Evolutionary conservation across 352 stramenopile species (phyloP).

Genomic region (Phytophthora palmivora): DNA sequence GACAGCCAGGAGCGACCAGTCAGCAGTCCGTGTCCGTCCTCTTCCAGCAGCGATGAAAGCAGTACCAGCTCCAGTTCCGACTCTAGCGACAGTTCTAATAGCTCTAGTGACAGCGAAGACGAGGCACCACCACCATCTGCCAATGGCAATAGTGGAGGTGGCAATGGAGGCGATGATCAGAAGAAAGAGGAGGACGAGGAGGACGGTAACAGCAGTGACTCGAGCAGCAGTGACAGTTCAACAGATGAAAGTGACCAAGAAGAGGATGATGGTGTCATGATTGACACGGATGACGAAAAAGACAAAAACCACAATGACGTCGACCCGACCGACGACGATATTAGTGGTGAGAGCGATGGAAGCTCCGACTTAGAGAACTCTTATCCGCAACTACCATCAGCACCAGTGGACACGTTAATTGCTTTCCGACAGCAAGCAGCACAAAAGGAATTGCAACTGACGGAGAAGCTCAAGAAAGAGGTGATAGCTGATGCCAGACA

Average conservation of each 20-base stretch:
- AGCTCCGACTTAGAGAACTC: constrained; percentile 67
- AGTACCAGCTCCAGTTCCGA: constrained; percentile 43
- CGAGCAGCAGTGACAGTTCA: constrained; percentile 43
- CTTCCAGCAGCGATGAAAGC: constrained; percentile 42
- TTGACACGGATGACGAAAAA: constrained; percentile 63
- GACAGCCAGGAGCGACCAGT: constrained; percentile 36
- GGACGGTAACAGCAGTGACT: constrained; percentile 42
- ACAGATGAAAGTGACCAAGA: constrained; percentile 38
- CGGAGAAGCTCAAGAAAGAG: constrained; percentile 41
- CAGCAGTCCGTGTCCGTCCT: constrained; percentile 50
- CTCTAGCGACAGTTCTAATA: constrained; percentile 40
- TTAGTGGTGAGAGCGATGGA: constrained; percentile 60
- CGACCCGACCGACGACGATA: constrained; percentile 41
- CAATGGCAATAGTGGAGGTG: constrained; percentile 11
- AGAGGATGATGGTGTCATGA: constrained; percentile 47
- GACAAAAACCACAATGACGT: constrained; percentile 49
- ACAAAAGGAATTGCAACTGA: constrained; percentile 63
- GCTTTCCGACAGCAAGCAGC: constrained; percentile 58
- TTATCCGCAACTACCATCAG: constrained; percentile 61
- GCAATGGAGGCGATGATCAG: constrained; percentile 31
- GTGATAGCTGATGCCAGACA: constrained; percentile 45
- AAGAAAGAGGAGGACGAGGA: constrained; percentile 37
- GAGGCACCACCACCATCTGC: constrained; percentile 22
- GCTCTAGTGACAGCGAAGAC: constrained; percentile 39
- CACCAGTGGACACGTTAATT: constrained; percentile 70